Percentiles rank a stretch among this genome's conserved stretches.
These are phyloP conservation scores for Saccharomycopsis hybrid DNA, from an alignment of 1,139 yeast genomes.

Conservation along the genomic window DNA sequence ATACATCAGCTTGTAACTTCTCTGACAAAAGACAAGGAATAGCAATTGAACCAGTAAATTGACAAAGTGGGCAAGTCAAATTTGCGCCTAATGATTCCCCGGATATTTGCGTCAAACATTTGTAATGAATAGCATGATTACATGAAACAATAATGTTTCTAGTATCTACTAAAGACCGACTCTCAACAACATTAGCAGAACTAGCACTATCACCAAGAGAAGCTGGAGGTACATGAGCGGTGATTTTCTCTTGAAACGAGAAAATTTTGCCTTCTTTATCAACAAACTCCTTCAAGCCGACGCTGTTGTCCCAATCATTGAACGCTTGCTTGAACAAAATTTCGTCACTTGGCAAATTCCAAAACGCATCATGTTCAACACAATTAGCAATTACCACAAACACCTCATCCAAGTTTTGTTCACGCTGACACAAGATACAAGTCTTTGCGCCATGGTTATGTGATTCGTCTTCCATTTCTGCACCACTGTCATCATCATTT, in stretches of 20 bases:
- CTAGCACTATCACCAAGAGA: too few relatives aligned
- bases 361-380: slow-evolving; percentile 36
- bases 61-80: slow-evolving; percentile 3
- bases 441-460: slow-evolving; percentile 27
- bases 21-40: slow-evolving; percentile 21
- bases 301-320: slow-evolving; percentile 40
- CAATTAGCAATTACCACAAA: slow-evolving; percentile 51
- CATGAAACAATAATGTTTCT: slow-evolving; percentile 49
- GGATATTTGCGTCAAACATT: slow-evolving; percentile 37
- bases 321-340: slow-evolving; percentile 41
- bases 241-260: background rate
- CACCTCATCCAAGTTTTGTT: slow-evolving; percentile 37
- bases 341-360: slow-evolving; percentile 41
- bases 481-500: slow-evolving; percentile 28
- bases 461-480: slow-evolving; percentile 26
- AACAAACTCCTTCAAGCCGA: slow-evolving; percentile 29
- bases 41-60: slow-evolving; percentile 14
- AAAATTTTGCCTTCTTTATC: background rate
- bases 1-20: slow-evolving; percentile 8
- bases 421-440: slow-evolving; percentile 67
- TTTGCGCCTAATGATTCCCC: background rate
- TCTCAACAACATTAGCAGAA: too few relatives aligned
- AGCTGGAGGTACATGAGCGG: too few relatives aligned
- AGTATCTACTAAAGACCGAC: slow-evolving; percentile 17
- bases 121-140: slow-evolving; percentile 62